Base-by-base conservation (phyloP, 192 early-diverging fungal genomes). In the Chytriomyces hyalinus region DNA sequence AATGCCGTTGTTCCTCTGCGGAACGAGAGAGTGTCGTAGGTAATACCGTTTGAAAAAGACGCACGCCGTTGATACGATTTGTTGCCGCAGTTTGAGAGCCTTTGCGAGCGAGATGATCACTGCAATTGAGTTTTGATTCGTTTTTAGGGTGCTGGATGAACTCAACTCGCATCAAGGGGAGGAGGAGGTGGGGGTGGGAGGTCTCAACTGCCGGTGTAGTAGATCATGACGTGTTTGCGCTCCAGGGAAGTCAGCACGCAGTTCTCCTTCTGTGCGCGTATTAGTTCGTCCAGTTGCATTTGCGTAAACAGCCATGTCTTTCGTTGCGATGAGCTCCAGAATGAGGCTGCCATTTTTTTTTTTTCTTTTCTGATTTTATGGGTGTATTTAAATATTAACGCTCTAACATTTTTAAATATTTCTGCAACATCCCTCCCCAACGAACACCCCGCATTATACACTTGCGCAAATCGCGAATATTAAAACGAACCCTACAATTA, bases 1-100 rank as follows among this genome's bases (percentile, higher is more conserved):
- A 45, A 92, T 93, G 5, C 45, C 7, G 43, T 61, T 57, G 0
- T 45, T 53, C 36, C 36, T 36, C 4, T 36, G 36, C 15, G 53
- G 20, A 57, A 57, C 13, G 3, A 57, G 53, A 13, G 53, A 47
- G 6, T 70, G 26, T 26, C 78, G 53, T 80, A 90, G 88, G 80
- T 94, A 96, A 79, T 96, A 96, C 20, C 96, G 86, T 81, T 94
- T 94, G 63, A 96, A 96, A 69, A 96, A 97, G 4, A 94, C 90
- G 48, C 90, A 78, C 3, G 93, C 94, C 9, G 95, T 94, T 0
- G 94, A 92, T 6, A 96, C 83, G 26, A 94, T 92, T 48, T 93
- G 92, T 78, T 96, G 96, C 46, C 60, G 67, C 63, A 76, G 36
- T 67, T 81, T 78, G 45, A 73, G 20, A 43, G 7, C 48, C 6